phyloP scores from a whole-genome alignment of 352 stramenopile genomes.

The Pythium rhizo-oryzae region DNA sequence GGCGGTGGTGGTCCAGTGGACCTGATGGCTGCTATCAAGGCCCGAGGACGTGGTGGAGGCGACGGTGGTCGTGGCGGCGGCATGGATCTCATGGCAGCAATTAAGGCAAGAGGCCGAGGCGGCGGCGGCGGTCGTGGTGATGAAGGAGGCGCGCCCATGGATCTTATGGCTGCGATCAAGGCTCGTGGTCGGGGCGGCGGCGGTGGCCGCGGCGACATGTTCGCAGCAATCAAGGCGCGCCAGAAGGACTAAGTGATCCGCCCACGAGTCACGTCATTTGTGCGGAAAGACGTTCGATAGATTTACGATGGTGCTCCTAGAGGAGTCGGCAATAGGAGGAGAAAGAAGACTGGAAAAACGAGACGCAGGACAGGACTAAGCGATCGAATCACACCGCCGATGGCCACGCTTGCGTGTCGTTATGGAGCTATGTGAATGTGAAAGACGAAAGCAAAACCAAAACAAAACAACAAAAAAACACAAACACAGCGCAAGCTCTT shows the following conservation, averaged over 20 bases:
- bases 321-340: slow-evolving; percentile 12
- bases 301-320: slow-evolving; percentile 29
- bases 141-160: slow-evolving; percentile 31
- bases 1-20: slow-evolving; percentile 20
- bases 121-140: slow-evolving; percentile 12
- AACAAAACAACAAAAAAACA: slow-evolving; percentile 11
- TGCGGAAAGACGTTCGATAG: slow-evolving; percentile 23
- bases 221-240: slow-evolving; percentile 65
- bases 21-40: slow-evolving; percentile 34
- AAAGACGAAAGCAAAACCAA: slow-evolving; percentile 5
- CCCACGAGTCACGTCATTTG: background rate
- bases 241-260: slow-evolving; percentile 49
- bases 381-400: background rate
- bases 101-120: slow-evolving; percentile 28
- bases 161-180: slow-evolving; percentile 76
- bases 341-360: background rate
- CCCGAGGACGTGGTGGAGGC: slow-evolving; percentile 24
- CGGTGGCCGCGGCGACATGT: slow-evolving; percentile 29
- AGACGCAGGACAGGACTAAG: slow-evolving; percentile 1
- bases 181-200: slow-evolving; percentile 44
- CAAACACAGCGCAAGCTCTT: background rate
- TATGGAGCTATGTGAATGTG: slow-evolving; percentile 18
- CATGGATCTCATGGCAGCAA: slow-evolving; percentile 31
- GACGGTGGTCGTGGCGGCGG: slow-evolving; percentile 11
- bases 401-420: background rate